Evolutionary conservation across 306 rosid genomes (phyloP), one percentile per base, ranked within the genome.

Genomic region (Erythrophleum fordii): DNA sequence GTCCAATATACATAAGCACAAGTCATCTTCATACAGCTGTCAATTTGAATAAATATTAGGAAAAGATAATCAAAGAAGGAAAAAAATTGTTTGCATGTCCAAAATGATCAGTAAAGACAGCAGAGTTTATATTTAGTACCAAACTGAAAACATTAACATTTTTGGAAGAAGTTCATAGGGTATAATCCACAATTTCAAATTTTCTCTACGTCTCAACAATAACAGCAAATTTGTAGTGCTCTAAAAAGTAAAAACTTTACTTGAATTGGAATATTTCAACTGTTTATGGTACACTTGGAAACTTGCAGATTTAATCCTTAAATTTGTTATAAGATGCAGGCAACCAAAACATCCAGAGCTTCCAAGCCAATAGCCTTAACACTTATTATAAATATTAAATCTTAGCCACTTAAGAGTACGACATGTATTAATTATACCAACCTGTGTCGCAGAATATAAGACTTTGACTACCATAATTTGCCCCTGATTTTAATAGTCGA

Each of bases 21-120:
- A 42, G 75, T 93, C 95, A 91, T 95, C 97, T 87, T 93, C 99
- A 76, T 91, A 90, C 28, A 95, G 88, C 99, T 93, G 97, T 69
- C 88, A 75, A 69, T 76, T 78, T 84, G 59, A 78, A 69, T 76
- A 84, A 52, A 80, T 16, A 73, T 56, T 44, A 76, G 59, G 48
- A 80, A 60, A 48, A 48, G 8, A 58, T 37, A 59, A 37, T 69
- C 73, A 75, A 61, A 68, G 28, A 55, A 76, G 44, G 71, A 66
- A 46, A 66, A 68, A 88, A 59, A 52, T 6, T 41, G 66, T 72
- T 61, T 74, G 34, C 45, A 77, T 17, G 26, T 29, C 23, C 14
- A 73, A 44, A 29, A 37, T 11, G 22, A 52, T 14, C 29, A 65
- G 68, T 49, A 62, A 73, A 65, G 11, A 26, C 78, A 56, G 45